Evolutionary conservation across 176 grass and related monocot genomes (phyloP).

Genomic region (Ananas comosus): DNA sequence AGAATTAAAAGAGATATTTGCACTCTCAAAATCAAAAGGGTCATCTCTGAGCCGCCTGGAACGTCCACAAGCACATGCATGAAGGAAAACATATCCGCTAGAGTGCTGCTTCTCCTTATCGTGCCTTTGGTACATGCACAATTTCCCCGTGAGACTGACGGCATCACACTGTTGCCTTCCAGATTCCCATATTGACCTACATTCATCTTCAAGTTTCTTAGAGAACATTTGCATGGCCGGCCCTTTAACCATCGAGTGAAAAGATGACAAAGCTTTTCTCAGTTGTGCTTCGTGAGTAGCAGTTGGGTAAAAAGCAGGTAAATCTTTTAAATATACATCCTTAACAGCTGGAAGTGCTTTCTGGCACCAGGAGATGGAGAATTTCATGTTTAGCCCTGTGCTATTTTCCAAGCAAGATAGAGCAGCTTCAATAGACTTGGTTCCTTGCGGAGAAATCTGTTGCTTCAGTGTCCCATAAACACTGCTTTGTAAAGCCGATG

Average conservation of each 20-base stretch:
- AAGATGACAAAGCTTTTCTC: constrained; percentile 59
- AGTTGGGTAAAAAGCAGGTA: constrained; percentile 76
- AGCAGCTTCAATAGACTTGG: constrained; percentile 35
- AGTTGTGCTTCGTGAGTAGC: constrained; percentile 58
- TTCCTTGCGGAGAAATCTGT: constrained; percentile 29
- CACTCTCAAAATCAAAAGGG: constrained; percentile 79
- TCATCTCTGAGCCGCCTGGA: constrained; percentile 70
- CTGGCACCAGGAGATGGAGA: constrained; percentile 93
- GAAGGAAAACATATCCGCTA: constrained; percentile 75
- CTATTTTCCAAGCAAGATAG: constrained; percentile 69
- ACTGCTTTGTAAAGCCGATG: constrained; percentile 9
- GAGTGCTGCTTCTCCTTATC: constrained; percentile 40
- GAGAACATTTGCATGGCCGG: constrained; percentile 53
- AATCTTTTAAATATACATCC: constrained; percentile 66
- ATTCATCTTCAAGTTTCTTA: constrained; percentile 80
- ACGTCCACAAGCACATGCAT: constrained; percentile 93
- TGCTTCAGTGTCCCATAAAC: constrained; percentile 21
- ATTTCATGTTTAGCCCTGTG: constrained; percentile 62
- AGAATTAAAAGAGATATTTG: constrained; percentile 65
- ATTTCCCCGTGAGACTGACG: constrained; percentile 73
- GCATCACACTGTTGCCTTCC: constrained; percentile 91
- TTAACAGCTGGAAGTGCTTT: constrained; percentile 71
- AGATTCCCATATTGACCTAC: constrained; percentile 74
- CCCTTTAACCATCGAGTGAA: constrained; percentile 79
- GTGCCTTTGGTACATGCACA: constrained; percentile 74